phyloP scores from a whole-genome alignment of 805 yeast genomes.

The Zygoascus bituminiphila region DNA sequence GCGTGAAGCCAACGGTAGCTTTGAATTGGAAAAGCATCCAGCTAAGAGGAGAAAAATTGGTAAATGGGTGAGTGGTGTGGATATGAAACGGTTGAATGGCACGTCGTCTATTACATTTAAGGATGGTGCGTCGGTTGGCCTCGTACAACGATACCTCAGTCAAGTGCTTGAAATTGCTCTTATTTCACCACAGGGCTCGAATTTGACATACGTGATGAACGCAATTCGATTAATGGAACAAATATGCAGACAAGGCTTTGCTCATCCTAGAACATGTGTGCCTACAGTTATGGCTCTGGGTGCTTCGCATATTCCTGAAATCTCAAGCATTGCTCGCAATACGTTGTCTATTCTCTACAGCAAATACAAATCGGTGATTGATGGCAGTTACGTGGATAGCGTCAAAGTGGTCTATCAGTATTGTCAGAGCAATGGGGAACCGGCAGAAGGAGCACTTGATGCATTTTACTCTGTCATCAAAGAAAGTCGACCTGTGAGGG shows the following conservation, averaged over 20 bases:
- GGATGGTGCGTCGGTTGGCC: slow-evolving; percentile 68
- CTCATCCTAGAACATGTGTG: slow-evolving; percentile 56
- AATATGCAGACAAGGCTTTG: slow-evolving; percentile 57
- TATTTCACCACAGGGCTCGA: slow-evolving; percentile 34
- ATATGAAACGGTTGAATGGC: slow-evolving; percentile 49
- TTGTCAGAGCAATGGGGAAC: slow-evolving; percentile 24
- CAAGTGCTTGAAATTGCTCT: slow-evolving; percentile 43
- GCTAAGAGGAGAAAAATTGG: slow-evolving; percentile 28
- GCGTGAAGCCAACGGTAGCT: slow-evolving; percentile 13
- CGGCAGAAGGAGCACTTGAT: slow-evolving; percentile 27
- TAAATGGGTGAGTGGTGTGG: slow-evolving; percentile 24
- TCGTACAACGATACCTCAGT: slow-evolving; percentile 54
- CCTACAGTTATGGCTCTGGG: slow-evolving; percentile 66
- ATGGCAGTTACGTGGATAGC: slow-evolving; percentile 56
- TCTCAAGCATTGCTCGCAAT: slow-evolving; percentile 41
- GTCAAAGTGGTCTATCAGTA: slow-evolving; percentile 46
- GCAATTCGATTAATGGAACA: slow-evolving; percentile 50
- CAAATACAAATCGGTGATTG: slow-evolving; percentile 65
- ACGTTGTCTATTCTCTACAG: slow-evolving; percentile 50
- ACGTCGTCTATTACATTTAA: slow-evolving; percentile 39
- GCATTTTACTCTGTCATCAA: slow-evolving; percentile 38
- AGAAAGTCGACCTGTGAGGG: slow-evolving; percentile 32
- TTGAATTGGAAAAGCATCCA: slow-evolving; percentile 35
- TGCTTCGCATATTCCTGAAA: slow-evolving; percentile 38
- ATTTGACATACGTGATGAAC: slow-evolving; percentile 31